phyloP scores from a whole-genome alignment of 176 grass and related monocot species.

The Carex scoparia region DNA sequence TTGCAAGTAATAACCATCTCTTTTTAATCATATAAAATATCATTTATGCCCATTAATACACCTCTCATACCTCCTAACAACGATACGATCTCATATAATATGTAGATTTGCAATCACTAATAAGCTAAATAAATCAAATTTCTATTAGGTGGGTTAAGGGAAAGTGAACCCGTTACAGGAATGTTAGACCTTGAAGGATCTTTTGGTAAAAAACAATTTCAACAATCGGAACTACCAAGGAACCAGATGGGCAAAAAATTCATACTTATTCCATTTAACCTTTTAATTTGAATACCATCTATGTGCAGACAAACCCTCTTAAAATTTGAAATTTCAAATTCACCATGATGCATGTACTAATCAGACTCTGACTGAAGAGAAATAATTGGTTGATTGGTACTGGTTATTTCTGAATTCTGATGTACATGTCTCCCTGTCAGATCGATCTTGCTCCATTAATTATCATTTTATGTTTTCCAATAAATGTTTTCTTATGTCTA shows the following conservation, averaged over 20 bases:
- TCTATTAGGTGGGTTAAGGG: not conserved
- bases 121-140: not conserved
- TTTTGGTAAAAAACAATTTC: not conserved
- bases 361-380: not conserved
- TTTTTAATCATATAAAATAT: not conserved
- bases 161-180: not conserved
- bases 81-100: too few species aligned
- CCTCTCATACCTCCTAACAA: too few species aligned
- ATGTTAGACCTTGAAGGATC: not conserved
- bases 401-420: not conserved
- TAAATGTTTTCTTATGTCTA: too few species aligned
- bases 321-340: not conserved
- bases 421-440: not conserved
- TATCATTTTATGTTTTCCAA: too few species aligned
- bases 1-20: not conserved
- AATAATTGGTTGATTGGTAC: not conserved
- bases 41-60: not conserved
- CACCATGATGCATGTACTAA: not conserved
- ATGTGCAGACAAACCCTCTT: not conserved
- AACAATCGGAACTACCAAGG: not conserved
- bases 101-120: not conserved
- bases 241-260: not conserved
- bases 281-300: not conserved
- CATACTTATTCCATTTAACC: not conserved
- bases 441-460: too few species aligned